These are phyloP conservation scores for Microcera coccophila DNA, from an alignment of 2,329 filamentous ascomycete species.

Conservation along the genomic window DNA sequence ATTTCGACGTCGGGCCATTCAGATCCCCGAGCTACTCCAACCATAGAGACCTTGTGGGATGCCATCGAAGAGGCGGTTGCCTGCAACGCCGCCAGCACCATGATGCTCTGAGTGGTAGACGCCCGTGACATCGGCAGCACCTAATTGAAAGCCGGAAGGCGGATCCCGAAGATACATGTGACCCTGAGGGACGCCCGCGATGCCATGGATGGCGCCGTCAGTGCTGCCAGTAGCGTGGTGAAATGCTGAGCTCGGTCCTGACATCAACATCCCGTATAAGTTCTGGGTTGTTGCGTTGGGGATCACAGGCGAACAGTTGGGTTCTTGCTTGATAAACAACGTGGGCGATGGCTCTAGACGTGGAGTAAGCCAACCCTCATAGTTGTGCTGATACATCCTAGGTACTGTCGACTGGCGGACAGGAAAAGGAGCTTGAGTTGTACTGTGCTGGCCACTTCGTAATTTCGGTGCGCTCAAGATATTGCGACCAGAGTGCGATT, in stretches of 20 bases:
- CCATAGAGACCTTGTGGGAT: background rate
- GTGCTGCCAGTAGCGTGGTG: constrained; percentile 10
- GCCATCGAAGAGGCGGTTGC: constrained; percentile 17
- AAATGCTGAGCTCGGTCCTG: too few species aligned
- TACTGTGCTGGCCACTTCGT: constrained; percentile 14
- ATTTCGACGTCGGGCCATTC: background rate
- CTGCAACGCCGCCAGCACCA: constrained; percentile 15
- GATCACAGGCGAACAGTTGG: too few species aligned
- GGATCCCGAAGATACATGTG: constrained; percentile 17
- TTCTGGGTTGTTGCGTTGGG: too few species aligned
- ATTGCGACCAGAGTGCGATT: constrained; percentile 31
- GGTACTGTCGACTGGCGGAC: constrained; percentile 18
- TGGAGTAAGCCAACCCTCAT: constrained; percentile 19
- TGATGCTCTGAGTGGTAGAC: constrained; percentile 20
- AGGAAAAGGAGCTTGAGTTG: constrained; percentile 10
- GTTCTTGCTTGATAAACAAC: constrained; percentile 16
- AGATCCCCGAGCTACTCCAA: background rate
- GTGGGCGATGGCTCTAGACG: constrained; percentile 18
- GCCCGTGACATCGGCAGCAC: constrained; percentile 24
- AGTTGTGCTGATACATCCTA: constrained; percentile 21
- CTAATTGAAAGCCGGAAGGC: constrained; percentile 24
- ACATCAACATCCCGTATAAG: too few species aligned
- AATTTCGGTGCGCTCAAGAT: constrained; percentile 25
- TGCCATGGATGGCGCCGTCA: constrained; percentile 14
- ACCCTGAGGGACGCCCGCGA: constrained; percentile 12